Conservation (phyloP, 345 rosid species). For the Pistacia integerrima region DNA sequence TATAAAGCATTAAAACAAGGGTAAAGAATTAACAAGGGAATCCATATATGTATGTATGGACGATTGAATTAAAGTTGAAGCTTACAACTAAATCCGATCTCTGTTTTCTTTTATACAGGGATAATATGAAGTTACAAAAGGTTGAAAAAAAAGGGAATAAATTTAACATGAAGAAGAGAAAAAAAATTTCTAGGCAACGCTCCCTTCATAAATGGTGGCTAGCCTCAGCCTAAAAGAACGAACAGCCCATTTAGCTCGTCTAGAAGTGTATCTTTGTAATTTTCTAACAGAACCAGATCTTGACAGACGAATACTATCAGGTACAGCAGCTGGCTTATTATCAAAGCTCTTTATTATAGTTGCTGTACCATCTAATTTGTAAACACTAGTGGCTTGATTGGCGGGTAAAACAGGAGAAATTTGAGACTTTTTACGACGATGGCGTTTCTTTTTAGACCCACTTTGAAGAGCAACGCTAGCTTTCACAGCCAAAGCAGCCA, state of each 20-base stretch:
- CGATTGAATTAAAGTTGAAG: too few relatives aligned
- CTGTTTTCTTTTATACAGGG: too few relatives aligned
- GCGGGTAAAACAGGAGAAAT: slow-evolving; percentile 53
- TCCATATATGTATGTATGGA: too few relatives aligned
- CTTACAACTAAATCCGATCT: too few relatives aligned
- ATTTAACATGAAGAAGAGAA: background rate
- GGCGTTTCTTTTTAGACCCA: slow-evolving; percentile 26
- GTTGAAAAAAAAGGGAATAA: too few relatives aligned
- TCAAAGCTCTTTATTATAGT: background rate
- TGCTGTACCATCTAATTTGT: background rate
- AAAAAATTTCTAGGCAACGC: slow-evolving; percentile 34
- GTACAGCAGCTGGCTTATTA: background rate
- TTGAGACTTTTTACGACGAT: slow-evolving; percentile 44
- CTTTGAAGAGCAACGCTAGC: slow-evolving; percentile 77
- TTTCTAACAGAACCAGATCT: slow-evolving; percentile 64
- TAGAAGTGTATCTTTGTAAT: slow-evolving; percentile 57
- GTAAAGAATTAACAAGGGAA: too few relatives aligned
- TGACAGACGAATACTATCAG: slow-evolving; percentile 24
- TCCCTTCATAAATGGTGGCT: slow-evolving; percentile 76
- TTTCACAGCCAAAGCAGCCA: slow-evolving; percentile 94
- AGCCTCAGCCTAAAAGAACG: slow-evolving; percentile 72
- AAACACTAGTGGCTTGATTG: background rate
- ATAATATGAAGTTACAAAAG: too few relatives aligned
- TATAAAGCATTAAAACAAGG: too few relatives aligned
- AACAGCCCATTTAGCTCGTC: slow-evolving; percentile 70